Conservation (phyloP, 257 asterid genomes). For the Echium plantagineum region DNA sequence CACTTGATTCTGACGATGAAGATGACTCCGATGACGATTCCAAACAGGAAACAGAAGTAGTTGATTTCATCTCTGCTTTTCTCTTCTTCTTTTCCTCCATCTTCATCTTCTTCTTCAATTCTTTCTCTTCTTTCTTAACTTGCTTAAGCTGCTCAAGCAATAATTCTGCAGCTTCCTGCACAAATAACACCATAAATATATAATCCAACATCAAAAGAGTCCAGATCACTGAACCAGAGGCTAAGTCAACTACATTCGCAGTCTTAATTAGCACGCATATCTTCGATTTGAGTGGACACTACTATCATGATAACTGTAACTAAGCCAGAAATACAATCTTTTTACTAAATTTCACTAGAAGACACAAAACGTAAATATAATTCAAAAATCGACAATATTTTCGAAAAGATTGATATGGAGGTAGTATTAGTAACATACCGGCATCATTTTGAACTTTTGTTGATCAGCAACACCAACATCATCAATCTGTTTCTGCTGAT, state of each 20-base stretch:
- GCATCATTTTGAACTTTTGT: conserved; percentile 31
- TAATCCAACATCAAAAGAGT: not conserved
- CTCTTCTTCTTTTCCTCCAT: conserved; percentile 36
- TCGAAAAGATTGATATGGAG: no score
- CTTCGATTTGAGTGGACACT: not conserved
- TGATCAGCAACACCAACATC: conserved; percentile 27
- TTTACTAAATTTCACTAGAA: no score
- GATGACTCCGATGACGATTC: conserved; percentile 21
- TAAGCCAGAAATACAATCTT: no score
- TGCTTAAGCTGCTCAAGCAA: conserved; percentile 45
- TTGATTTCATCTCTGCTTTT: conserved; percentile 37
- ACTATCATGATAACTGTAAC: no score
- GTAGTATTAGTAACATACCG: conserved; percentile 30
- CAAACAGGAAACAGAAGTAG: conserved; percentile 17
- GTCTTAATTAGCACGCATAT: not conserved
- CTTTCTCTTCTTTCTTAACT: conserved; percentile 36
- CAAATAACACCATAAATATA: not conserved
- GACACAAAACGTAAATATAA: not conserved
- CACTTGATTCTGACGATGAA: conserved; percentile 58
- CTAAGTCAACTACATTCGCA: no score
- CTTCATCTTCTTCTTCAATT: conserved; percentile 28
- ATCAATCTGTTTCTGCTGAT: not conserved
- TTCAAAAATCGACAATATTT: not conserved
- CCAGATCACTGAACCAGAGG: not conserved
- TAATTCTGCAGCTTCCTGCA: conserved; percentile 51